Base-by-base conservation (phyloP, 768 basidiomycete genomes). In the Lepiota brunneoincarnata region DNA sequence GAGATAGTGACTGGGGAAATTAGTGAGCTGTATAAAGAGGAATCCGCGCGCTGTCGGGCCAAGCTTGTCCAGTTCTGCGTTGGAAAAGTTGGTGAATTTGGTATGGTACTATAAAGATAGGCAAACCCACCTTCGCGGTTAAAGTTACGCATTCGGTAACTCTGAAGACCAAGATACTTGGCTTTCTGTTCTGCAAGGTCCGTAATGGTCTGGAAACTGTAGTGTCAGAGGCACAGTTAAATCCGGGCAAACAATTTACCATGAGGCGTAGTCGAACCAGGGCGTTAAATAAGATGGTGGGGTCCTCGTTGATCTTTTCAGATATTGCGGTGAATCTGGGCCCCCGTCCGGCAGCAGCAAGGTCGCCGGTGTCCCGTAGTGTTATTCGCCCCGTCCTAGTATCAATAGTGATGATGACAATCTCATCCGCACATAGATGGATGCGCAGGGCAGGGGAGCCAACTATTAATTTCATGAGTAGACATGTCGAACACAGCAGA, bases 141-240 rank as follows among this genome's bases (percentile, higher is more conserved):
- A 57, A 94, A 83, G 59, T 90, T 86, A 34, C 91, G 82, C 21
- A 76, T 69, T 14, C 84, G 81, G 68, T 82, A 88, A 53, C 80
- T 83, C 64, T 84, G 83, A 38, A 93, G 69, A n/a, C 93, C 93
- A 9, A 95, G 80, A 61, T 91, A 87, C 57, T 75, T 81, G n/a
- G 87, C 89, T 63, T 92, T 93, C 66, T 90, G 87, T 66, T 94
- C 91, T 9, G 87, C 81, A 14, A 87, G 77, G 51, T 93, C 90
- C 39, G 81, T 76, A 56, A 94, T 91, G 4, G 91, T 91, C 93
- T 95, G 59, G 12, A 44, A 36, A 36, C 24, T 46, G 17, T 21
- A n/a, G 31, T 55, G 35, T 51, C 57, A 49, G 49, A n/a, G 39
- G 45, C 5, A 21, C 12, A 10, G 20, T 3, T 21, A 37, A 20